Conservation (phyloP, 192 early-diverging fungal genomes). For the Gaertneriomyces sp. region DNA sequence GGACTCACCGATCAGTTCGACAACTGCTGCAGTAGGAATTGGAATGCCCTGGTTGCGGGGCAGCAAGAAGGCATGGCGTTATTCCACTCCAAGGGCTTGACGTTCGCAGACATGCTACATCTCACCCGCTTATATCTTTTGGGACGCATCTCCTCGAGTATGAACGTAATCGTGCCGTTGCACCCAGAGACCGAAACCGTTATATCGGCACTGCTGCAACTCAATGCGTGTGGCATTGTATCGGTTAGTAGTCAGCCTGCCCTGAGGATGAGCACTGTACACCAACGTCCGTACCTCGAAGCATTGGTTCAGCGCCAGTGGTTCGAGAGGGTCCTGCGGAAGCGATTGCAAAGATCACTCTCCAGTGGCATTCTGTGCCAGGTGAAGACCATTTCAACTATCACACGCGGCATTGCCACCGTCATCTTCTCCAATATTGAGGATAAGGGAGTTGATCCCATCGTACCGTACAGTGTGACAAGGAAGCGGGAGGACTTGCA, state of each 20-base stretch:
- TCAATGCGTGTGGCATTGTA: background rate
- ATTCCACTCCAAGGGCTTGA: background rate
- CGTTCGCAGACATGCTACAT: constrained; percentile 6
- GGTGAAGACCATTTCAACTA: background rate
- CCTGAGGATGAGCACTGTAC: background rate
- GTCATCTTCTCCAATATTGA: background rate
- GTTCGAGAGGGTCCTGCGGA: background rate
- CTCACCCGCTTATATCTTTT: background rate
- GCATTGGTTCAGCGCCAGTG: constrained; percentile 3
- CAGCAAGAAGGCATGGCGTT: constrained; percentile 1
- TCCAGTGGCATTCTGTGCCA: background rate
- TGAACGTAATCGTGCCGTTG: background rate
- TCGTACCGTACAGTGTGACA: background rate
- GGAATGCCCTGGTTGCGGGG: too few species aligned
- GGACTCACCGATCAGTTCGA: too few species aligned
- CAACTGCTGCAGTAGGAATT: too few species aligned
- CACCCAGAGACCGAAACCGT: background rate
- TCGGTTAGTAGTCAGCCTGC: constrained; percentile 1
- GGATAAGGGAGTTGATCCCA: background rate
- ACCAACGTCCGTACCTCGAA: constrained; percentile 7
- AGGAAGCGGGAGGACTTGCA: background rate
- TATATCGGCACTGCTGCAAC: background rate
- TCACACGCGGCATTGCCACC: background rate
- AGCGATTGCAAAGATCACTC: background rate
- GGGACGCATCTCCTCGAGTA: background rate